A percentile compares a stretch with the other conserved stretches of the same genome.
Conservation (phyloP, 257 asterid genomes). For the Salvia splendens region DNA sequence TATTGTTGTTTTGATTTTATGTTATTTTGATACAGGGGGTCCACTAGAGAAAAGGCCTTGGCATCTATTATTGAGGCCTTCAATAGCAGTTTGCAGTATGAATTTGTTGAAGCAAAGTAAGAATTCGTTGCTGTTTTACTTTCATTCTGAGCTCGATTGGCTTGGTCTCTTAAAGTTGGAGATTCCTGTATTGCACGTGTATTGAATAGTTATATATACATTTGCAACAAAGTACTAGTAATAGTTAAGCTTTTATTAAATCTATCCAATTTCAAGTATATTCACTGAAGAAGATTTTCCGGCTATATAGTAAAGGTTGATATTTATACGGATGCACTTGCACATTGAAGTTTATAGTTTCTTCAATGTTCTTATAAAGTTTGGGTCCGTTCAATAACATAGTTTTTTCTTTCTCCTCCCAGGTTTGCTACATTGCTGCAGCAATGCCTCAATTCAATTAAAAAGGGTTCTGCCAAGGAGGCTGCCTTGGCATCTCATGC, state of each 20-base stretch:
- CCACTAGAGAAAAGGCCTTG: constrained; percentile 89
- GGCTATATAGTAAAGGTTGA: not conserved
- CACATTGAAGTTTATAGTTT: no score
- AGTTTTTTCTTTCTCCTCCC: constrained; percentile 26
- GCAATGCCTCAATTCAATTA: constrained; percentile 75
- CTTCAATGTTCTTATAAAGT: not conserved
- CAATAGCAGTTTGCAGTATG: constrained; percentile 66
- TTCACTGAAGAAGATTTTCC: no score
- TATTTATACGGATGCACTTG: no score
- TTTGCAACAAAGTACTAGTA: not conserved
- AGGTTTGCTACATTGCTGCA: constrained; percentile 89
- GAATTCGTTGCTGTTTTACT: not conserved
- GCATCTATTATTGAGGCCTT: constrained; percentile 68
- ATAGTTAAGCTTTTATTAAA: not conserved
- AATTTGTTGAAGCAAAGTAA: constrained; percentile 77
- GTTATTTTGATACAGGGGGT: constrained; percentile 55
- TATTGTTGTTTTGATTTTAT: not conserved
- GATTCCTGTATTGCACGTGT: not conserved
- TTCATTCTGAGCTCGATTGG: not conserved
- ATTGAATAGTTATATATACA: not conserved
- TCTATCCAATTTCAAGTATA: not conserved
- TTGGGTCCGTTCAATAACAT: not conserved
- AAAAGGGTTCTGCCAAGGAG: constrained; percentile 90
- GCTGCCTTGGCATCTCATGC: constrained; percentile 80
- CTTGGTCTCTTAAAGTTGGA: constrained; percentile 11